These are phyloP conservation scores for Penicillium psychrosexuale DNA, from an alignment of 2,329 filamentous ascomycete genomes.

Conservation along the genomic window DNA sequence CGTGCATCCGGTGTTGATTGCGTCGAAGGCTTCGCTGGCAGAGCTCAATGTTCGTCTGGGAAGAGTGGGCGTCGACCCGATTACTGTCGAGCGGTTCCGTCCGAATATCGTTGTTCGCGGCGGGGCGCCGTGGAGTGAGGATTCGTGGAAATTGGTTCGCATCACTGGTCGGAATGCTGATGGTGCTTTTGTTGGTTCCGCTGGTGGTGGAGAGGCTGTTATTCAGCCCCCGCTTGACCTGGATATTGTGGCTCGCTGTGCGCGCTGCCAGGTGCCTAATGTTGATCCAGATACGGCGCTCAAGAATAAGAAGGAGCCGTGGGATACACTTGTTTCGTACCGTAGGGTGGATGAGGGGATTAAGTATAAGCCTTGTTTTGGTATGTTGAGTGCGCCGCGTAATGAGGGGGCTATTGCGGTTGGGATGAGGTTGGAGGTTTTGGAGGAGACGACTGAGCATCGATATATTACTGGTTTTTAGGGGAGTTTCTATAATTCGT, in stretches of 20 bases:
- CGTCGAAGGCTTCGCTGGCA: slow-evolving; percentile 53
- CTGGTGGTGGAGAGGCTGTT: background rate
- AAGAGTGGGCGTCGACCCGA: slow-evolving; percentile 42
- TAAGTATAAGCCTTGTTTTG: slow-evolving; percentile 65
- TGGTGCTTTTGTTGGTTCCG: slow-evolving; percentile 3
- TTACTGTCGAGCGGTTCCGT: slow-evolving; percentile 61
- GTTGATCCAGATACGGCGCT: slow-evolving; percentile 61
- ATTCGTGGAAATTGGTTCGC: slow-evolving; percentile 60
- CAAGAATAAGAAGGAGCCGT: slow-evolving; percentile 59
- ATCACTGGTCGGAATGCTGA: slow-evolving; percentile 10
- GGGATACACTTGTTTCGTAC: slow-evolving; percentile 61
- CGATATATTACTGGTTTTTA: slow-evolving; percentile 49
- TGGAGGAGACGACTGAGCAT: slow-evolving; percentile 57
- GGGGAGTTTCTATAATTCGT: background rate
- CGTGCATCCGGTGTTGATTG: slow-evolving; percentile 56
- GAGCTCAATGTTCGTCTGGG: slow-evolving; percentile 57
- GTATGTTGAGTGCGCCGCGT: slow-evolving; percentile 61
- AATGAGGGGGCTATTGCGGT: slow-evolving; percentile 55
- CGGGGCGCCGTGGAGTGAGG: slow-evolving; percentile 58
- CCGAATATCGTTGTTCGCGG: slow-evolving; percentile 62
- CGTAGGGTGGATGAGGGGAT: slow-evolving; percentile 58
- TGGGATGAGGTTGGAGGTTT: slow-evolving; percentile 58
- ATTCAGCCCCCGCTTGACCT: slow-evolving; percentile 40
- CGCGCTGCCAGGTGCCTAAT: slow-evolving; percentile 62
- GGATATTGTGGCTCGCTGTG: slow-evolving; percentile 59